phyloP scores from a whole-genome alignment of 2,329 filamentous ascomycete genomes.

The Pseudogymnoascus sp. region DNA sequence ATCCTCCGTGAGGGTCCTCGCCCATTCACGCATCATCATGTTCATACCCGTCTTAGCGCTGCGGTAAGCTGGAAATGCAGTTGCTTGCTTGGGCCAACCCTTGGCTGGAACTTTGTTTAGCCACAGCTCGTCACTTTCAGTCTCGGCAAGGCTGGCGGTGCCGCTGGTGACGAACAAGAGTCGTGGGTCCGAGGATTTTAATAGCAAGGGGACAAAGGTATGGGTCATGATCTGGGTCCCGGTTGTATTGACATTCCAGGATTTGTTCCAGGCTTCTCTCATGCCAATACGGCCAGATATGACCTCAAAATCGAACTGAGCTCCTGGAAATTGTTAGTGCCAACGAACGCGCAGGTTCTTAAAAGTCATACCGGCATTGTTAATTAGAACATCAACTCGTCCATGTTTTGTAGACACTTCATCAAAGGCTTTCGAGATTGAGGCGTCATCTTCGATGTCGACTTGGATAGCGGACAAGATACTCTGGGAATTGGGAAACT shows the following conservation, averaged over 20 bases:
- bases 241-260: constrained; percentile 37
- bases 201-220: constrained; percentile 33
- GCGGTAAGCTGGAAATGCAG: constrained; percentile 30
- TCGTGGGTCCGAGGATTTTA: constrained; percentile 36
- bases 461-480: constrained; percentile 21
- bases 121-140: constrained; percentile 12
- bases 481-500: constrained; percentile 27
- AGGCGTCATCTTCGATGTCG: constrained; percentile 27
- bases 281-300: constrained; percentile 21
- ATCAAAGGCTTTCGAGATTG: constrained; percentile 25
- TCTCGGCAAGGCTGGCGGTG: constrained; percentile 29
- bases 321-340: constrained; percentile 12
- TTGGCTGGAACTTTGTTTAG: constrained; percentile 20
- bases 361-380: constrained; percentile 24
- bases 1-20: constrained; percentile 36
- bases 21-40: constrained; percentile 42
- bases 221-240: constrained; percentile 33
- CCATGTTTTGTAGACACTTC: constrained; percentile 23
- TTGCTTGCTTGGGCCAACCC: constrained; percentile 35
- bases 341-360: neutral
- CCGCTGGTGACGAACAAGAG: constrained; percentile 42
- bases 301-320: constrained; percentile 27
- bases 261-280: constrained; percentile 33
- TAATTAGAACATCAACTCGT: constrained; percentile 29
- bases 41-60: constrained; percentile 38